Base-by-base conservation (phyloP, 2,329 filamentous ascomycete genomes). In the Macrophomina phaseolina region DNA sequence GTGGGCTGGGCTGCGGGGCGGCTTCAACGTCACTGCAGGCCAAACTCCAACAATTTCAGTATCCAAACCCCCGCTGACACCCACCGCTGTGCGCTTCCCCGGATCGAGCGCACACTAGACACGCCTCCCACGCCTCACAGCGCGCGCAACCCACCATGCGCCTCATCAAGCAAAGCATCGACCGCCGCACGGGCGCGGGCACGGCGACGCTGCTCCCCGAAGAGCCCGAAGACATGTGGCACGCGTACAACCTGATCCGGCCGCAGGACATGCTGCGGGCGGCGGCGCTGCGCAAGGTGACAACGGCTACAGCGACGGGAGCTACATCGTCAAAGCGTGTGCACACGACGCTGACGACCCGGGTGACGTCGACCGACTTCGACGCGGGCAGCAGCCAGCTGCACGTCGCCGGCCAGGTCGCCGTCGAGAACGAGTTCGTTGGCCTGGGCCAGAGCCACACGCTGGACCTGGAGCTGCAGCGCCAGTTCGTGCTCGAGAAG, bases 401-500 rank as follows among this genome's bases (percentile, higher is more conserved):
- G 3, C 90, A 92, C 73, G 89, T 92, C 28, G 86, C 85, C 3
- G 90, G 90, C 1, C 83, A 85, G 58, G 89, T 91, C 12, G 81
- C 86, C 5, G 85, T 85, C 28, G 89, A 91, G 75, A 92, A 90
- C 71, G 85, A 87, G 68, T 83, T 87, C 73, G 90, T 90, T 40
- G 89, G 88, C 73, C 80, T 91, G 18, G 90, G 90, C 16, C 84
- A 87, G 69, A 87, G 87, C 72, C 90, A 92, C 75, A 92, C 90
- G 0, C 82, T 92, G 1, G 94, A 97, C 71, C 85, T 99, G 53
- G 94, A 97, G 77, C 84, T 97, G 67, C 89, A 95, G 73, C 87
- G 94, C 49, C 90, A 93, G 61, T 98, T 98, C 73, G 94, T 91
- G 6, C 78, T 99, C 7, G 91, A 93, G 81, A 98, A 98, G 80